Percentiles rank a stretch among this genome's conserved stretches.
These are phyloP conservation scores for Pseudozyma flocculosa DNA, from an alignment of 1,284 basidiomycete genomes.

Conservation along the genomic window DNA sequence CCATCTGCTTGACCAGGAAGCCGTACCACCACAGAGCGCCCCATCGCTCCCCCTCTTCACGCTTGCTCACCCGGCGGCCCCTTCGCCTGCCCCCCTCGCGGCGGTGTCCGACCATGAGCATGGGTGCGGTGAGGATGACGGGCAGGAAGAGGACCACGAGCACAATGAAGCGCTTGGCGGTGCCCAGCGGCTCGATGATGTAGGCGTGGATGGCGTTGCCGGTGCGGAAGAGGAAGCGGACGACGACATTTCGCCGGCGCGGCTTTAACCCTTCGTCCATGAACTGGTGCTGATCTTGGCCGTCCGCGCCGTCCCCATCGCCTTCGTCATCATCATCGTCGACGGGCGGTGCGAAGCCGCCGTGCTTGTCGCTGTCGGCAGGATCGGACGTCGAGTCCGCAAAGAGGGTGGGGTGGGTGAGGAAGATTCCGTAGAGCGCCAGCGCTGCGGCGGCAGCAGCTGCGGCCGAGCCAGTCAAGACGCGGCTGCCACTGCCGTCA, in stretches of 20 bases:
- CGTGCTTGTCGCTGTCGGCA: background rate
- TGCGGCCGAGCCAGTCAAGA: background rate
- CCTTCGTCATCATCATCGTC: conserved; percentile 20
- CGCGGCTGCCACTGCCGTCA: background rate
- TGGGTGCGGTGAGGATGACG: conserved; percentile 79
- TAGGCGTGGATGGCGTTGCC: conserved; percentile 50
- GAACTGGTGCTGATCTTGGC: too few relatives aligned
- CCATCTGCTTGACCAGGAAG: conserved; percentile 84
- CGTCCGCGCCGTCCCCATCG: background rate
- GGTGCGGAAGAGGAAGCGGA: conserved; percentile 16
- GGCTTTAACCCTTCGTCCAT: conserved; percentile 1
- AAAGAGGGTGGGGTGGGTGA: background rate
- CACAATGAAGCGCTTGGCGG: conserved; percentile 78
- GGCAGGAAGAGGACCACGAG: conserved; percentile 83
- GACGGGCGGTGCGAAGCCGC: conserved; percentile 19
- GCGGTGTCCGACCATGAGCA: conserved; percentile 71
- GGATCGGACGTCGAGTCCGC: background rate
- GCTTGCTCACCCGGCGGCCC: conserved; percentile 27
- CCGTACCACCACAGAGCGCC: conserved; percentile 81
- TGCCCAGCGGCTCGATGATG: conserved; percentile 84
- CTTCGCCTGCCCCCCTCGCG: conserved; percentile 36
- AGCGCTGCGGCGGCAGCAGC: background rate
- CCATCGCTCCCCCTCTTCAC: conserved; percentile 45
- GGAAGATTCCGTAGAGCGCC: background rate
- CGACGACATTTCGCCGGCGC: conserved; percentile 17